Conservation (phyloP, 2,329 filamentous ascomycete species). For the Diaporthe velutina region DNA sequence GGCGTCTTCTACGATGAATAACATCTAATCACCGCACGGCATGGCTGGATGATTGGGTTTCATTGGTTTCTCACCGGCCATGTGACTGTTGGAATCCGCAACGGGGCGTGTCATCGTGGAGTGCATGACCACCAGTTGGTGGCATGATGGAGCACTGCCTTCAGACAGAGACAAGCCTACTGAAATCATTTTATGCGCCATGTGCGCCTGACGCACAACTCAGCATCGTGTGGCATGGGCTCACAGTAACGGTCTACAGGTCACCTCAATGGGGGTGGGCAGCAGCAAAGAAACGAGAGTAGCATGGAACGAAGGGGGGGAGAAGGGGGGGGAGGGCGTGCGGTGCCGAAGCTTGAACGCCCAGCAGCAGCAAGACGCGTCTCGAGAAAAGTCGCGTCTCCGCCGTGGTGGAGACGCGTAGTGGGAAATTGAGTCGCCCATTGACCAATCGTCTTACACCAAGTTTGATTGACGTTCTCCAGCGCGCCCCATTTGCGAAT, state of each 20-base stretch:
- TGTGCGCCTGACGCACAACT: conserved; percentile 26
- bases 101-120: conserved; percentile 30
- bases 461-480: conserved; percentile 23
- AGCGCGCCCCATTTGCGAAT: conserved; percentile 12
- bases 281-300: conserved; percentile 30
- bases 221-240: conserved; percentile 25
- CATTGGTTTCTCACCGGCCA: conserved; percentile 14
- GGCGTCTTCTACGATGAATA: neutral
- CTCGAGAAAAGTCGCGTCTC: conserved; percentile 22
- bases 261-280: conserved; percentile 15
- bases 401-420: conserved; percentile 14
- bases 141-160: conserved; percentile 28
- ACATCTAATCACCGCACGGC: conserved; percentile 29
- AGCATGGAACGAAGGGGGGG: conserved; percentile 12
- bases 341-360: conserved; percentile 14
- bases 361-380: conserved; percentile 23
- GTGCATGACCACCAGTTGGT: conserved; percentile 30
- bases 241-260: neutral
- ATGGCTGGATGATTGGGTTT: conserved; percentile 1
- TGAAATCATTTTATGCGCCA: conserved; percentile 12
- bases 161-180: conserved; percentile 28
- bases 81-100: conserved; percentile 13
- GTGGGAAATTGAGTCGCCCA: conserved; percentile 25
- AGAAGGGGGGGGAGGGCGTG: neutral
- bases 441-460: conserved; percentile 36